Conservation (phyloP, 345 rosid species). For the Crucihimalaya himalaica region DNA sequence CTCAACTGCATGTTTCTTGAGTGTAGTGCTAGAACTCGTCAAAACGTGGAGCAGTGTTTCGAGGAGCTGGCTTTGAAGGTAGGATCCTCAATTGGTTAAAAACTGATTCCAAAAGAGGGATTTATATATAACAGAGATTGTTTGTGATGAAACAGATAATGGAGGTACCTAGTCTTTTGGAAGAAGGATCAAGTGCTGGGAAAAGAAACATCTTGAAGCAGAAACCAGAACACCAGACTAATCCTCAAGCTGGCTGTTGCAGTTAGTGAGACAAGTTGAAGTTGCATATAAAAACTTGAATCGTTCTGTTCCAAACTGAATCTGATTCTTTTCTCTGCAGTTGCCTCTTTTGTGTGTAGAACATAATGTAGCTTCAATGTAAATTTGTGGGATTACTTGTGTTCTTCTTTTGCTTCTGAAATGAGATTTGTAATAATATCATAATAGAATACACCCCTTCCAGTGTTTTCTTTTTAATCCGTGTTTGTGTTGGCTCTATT, state of each 20-base stretch:
- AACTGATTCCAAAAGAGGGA: neutral
- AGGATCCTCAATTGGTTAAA: neutral
- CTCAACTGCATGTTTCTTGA: constrained; percentile 75
- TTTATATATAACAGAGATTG: constrained; percentile 1
- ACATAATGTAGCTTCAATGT: constrained; percentile 30
- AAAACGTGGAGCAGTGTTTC: constrained; percentile 87
- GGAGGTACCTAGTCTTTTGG: constrained; percentile 91
- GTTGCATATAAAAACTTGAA: neutral
- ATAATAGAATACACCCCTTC: constrained; percentile 11
- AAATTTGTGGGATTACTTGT: constrained; percentile 29
- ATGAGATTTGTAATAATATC: constrained; percentile 34
- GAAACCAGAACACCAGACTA: constrained; percentile 57
- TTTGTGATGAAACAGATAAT: constrained; percentile 57
- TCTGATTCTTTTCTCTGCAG: constrained; percentile 17
- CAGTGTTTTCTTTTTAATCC: constrained; percentile 1
- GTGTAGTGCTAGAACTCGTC: constrained; percentile 91
- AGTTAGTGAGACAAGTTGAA: constrained; percentile 32
- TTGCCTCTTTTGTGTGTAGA: constrained; percentile 32
- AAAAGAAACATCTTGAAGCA: constrained; percentile 79
- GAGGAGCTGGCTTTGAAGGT: constrained; percentile 92
- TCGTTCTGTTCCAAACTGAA: neutral
- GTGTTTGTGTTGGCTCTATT: neutral
- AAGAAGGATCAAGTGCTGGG: constrained; percentile 74
- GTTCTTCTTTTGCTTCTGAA: constrained; percentile 31
- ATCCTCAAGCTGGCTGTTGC: constrained; percentile 54